Percentiles rank a stretch among this genome's conserved stretches.
Conservation (phyloP, 164 flowering plant species). For the Berberis thunbergii region DNA sequence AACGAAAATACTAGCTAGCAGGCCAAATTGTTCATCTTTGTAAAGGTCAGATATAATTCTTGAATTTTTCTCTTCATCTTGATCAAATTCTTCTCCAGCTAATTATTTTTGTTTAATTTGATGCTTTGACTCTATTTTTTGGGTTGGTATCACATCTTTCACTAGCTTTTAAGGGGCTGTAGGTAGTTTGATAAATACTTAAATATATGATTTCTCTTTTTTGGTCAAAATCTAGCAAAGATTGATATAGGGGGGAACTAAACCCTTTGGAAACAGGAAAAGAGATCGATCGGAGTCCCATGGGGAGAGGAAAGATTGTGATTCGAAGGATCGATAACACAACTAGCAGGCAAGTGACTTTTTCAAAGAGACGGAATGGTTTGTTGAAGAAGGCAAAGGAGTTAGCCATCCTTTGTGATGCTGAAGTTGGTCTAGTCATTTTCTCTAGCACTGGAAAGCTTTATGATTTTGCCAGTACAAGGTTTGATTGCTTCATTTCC, state of each 20-base stretch:
- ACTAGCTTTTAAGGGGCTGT: too few relatives aligned
- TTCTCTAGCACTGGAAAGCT: conserved; percentile 75
- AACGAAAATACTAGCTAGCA: too few relatives aligned
- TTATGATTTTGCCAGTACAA: conserved; percentile 58
- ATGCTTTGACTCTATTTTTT: background rate
- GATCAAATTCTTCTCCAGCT: background rate
- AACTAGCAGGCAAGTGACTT: conserved; percentile 76
- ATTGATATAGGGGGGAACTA: too few relatives aligned
- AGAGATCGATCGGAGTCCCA: conserved; percentile 4
- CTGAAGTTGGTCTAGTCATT: conserved; percentile 63
- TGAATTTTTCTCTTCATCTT: background rate
- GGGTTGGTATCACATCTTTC: background rate
- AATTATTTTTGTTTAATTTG: background rate
- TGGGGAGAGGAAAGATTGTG: conserved; percentile 86
- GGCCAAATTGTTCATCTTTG: too few relatives aligned
- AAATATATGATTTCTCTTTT: too few relatives aligned
- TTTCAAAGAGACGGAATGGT: conserved; percentile 69
- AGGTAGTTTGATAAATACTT: too few relatives aligned
- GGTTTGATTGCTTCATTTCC: conserved; percentile 16
- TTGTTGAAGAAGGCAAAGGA: conserved; percentile 73
- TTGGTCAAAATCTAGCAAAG: too few relatives aligned
- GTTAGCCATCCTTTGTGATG: conserved; percentile 67
- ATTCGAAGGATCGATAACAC: conserved; percentile 63
- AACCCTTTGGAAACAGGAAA: too few relatives aligned
- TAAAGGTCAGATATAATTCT: conserved; percentile 1